A percentile compares a stretch with the other conserved stretches of the same genome.
These are phyloP conservation scores for Saxispiralis lemnorum DNA, from an alignment of 495 filamentous ascomycete species.

Conservation along the genomic window DNA sequence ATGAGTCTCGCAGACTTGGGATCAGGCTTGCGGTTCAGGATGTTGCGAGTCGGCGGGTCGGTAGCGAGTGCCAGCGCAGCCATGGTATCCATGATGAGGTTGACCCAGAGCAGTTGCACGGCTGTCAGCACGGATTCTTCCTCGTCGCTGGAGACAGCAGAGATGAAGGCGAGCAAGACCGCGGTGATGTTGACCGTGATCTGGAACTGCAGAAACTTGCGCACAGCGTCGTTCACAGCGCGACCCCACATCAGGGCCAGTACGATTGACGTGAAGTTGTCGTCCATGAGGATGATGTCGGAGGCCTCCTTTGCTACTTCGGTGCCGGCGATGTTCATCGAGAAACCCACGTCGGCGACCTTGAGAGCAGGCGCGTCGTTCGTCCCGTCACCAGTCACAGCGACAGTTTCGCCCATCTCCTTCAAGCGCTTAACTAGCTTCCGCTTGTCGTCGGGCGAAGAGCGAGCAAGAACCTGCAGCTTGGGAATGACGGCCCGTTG, in stretches of 20 bases:
- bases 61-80: constrained; percentile 84
- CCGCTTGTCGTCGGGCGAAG: constrained; percentile 70
- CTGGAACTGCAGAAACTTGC: constrained; percentile 89
- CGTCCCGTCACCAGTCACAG: constrained; percentile 84
- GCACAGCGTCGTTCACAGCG: constrained; percentile 73
- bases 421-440: constrained; percentile 64
- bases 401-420: constrained; percentile 74
- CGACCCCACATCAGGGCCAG: constrained; percentile 79
- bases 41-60: constrained; percentile 51
- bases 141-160: constrained; percentile 46
- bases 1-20: constrained; percentile 62
- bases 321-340: constrained; percentile 81
- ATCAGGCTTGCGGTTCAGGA: constrained; percentile 60
- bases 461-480: constrained; percentile 69
- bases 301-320: constrained; percentile 88
- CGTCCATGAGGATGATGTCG: constrained; percentile 86
- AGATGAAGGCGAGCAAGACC: constrained; percentile 67
- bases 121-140: constrained; percentile 64
- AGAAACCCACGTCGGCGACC: constrained; percentile 76
- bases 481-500: constrained; percentile 56
- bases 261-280: constrained; percentile 81
- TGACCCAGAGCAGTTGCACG: constrained; percentile 81
- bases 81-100: constrained; percentile 91
- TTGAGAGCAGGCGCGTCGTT: constrained; percentile 83
- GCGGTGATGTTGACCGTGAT: constrained; percentile 84